Evolutionary conservation across 495 filamentous ascomycete species (phyloP).

Genomic region (Aspergillus wentii): DNA sequence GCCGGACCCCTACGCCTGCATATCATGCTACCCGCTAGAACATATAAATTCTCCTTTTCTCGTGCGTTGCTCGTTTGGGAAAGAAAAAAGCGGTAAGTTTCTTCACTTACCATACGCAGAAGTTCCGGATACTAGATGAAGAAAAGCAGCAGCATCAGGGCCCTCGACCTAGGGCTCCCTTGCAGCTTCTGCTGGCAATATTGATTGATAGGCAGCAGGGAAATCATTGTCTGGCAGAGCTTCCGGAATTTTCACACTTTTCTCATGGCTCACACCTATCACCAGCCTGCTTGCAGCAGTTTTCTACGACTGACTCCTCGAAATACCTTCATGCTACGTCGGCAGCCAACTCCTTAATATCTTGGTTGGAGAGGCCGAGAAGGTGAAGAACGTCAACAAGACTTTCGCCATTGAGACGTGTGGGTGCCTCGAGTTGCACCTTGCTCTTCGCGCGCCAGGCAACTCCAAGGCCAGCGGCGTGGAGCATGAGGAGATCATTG

Average conservation of each 20-base stretch:
- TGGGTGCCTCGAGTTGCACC: conserved; percentile 82
- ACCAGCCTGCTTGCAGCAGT: too few relatives aligned
- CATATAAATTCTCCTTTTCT: too few relatives aligned
- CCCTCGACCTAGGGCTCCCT: not conserved
- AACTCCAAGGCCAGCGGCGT: conserved; percentile 79
- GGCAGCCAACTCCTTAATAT: conserved; percentile 48
- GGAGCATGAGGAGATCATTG: conserved; percentile 93
- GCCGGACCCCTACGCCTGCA: not conserved
- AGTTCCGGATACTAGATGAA: too few relatives aligned
- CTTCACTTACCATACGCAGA: too few relatives aligned
- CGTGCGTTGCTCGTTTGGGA: too few relatives aligned
- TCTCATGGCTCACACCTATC: too few relatives aligned
- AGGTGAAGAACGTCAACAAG: conserved; percentile 80
- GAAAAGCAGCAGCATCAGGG: too few relatives aligned
- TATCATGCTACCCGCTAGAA: not conserved
- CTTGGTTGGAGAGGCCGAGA: conserved; percentile 67
- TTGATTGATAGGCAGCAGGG: not conserved
- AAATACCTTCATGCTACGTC: conserved; percentile 11
- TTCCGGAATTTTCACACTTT: too few relatives aligned
- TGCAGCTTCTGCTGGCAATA: not conserved
- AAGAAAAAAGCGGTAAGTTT: conserved; percentile 5
- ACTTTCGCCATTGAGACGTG: conserved; percentile 73
- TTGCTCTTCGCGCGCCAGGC: conserved; percentile 91
- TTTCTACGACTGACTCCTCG: too few relatives aligned
- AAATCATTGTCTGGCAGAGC: not conserved